These are phyloP conservation scores for Boletus subcaerulescens DNA, from an alignment of 768 basidiomycete genomes.

Conservation along the genomic window DNA sequence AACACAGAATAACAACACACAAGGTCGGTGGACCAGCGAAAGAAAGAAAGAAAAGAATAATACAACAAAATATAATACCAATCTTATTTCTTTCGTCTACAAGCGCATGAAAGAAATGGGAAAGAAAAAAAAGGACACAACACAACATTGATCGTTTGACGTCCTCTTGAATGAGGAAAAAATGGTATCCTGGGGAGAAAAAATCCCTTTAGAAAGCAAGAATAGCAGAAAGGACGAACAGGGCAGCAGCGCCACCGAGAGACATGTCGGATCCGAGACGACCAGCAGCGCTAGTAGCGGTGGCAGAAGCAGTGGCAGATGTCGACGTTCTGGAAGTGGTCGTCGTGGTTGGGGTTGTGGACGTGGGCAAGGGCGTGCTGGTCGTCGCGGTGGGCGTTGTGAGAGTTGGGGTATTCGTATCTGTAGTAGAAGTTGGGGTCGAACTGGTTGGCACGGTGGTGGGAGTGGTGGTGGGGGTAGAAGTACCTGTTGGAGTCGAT, in stretches of 20 bases:
- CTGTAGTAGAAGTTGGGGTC: background rate
- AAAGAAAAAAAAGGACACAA: background rate
- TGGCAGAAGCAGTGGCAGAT: constrained; percentile 14
- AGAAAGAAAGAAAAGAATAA: constrained; percentile 2
- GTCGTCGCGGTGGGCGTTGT: constrained; percentile 34
- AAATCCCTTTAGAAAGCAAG: constrained; percentile 14
- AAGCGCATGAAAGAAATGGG: background rate
- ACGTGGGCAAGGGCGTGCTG: constrained; percentile 15
- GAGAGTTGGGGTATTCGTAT: constrained; percentile 8
- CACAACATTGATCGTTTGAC: constrained; percentile 6
- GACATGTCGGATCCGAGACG: constrained; percentile 21
- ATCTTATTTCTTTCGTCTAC: constrained; percentile 1
- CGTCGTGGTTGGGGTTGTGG: background rate
- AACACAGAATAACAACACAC: background rate
- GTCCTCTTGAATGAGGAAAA: background rate
- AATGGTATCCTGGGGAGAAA: constrained; percentile 5
- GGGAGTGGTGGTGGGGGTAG: background rate
- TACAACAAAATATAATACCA: constrained; percentile 18
- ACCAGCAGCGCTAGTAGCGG: constrained; percentile 17
- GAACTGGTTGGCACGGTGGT: constrained; percentile 11
- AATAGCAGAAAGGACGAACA: constrained; percentile 23
- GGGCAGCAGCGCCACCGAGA: constrained; percentile 15
- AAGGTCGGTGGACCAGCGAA: constrained; percentile 2
- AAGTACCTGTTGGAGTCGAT: constrained; percentile 18
- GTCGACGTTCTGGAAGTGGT: constrained; percentile 16